phyloP scores from a whole-genome alignment of 2,329 filamentous ascomycete species.

The Cladosporium phlei region DNA sequence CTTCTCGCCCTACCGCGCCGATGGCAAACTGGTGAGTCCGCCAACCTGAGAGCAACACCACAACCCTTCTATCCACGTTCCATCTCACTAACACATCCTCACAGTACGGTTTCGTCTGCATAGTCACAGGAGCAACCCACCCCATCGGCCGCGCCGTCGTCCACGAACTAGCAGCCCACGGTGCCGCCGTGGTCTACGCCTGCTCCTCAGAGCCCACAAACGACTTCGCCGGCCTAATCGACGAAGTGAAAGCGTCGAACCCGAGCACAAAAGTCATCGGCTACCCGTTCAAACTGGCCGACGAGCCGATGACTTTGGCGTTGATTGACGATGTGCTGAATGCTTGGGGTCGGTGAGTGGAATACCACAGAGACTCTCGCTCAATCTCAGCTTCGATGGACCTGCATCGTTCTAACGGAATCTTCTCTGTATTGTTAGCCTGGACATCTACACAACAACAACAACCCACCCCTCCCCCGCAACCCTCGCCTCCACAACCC shows the following conservation, averaged over 20 bases:
- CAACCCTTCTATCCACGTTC: neutral
- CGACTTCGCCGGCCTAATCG: conserved; percentile 40
- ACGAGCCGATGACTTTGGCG: conserved; percentile 56
- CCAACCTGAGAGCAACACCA: neutral
- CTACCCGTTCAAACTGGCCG: conserved; percentile 56
- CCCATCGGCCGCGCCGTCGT: conserved; percentile 58
- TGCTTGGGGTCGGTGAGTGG: conserved; percentile 46
- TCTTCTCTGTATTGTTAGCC: too few relatives aligned
- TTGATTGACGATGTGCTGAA: conserved; percentile 62
- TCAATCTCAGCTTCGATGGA: too few relatives aligned
- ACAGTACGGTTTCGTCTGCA: conserved; percentile 59
- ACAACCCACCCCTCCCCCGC: conserved; percentile 55
- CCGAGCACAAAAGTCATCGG: conserved; percentile 58
- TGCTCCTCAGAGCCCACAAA: conserved; percentile 42
- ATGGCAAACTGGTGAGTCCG: conserved; percentile 47
- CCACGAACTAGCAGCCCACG: conserved; percentile 58
- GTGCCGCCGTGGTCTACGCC: conserved; percentile 60
- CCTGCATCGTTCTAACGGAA: too few relatives aligned
- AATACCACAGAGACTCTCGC: too few relatives aligned
- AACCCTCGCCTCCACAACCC: conserved; percentile 53
- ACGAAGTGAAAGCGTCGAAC: conserved; percentile 39
- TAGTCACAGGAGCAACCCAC: conserved; percentile 59
- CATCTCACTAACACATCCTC: neutral
- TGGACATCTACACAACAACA: conserved; percentile 58
- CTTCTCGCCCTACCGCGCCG: conserved; percentile 54